A percentile compares a stretch with the other conserved stretches of the same genome.
These are phyloP conservation scores for Pisolithus orientalis DNA, from an alignment of 768 basidiomycete genomes.

Conservation along the genomic window DNA sequence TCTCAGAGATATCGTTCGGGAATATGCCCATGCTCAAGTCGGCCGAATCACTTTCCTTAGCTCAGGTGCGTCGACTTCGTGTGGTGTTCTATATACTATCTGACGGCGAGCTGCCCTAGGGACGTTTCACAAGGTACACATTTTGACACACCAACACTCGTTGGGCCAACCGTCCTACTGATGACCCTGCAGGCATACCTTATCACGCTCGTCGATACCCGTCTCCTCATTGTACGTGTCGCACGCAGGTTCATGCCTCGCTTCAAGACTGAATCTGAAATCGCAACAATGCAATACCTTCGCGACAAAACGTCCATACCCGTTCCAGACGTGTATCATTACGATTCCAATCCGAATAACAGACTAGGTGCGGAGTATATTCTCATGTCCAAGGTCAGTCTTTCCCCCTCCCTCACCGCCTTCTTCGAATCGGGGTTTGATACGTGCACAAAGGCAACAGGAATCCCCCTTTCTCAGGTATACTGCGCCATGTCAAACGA, in stretches of 20 bases:
- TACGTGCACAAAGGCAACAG: conserved; percentile 49
- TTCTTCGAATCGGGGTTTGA: not conserved
- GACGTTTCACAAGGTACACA: conserved; percentile 75
- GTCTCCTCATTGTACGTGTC: conserved; percentile 69
- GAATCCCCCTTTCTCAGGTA: conserved; percentile 63
- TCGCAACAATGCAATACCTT: conserved; percentile 79
- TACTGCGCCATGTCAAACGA: conserved; percentile 67
- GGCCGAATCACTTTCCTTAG: conserved; percentile 68
- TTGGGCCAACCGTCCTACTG: conserved; percentile 6
- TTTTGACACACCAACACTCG: not conserved
- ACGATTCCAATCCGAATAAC: conserved; percentile 81
- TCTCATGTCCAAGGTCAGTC: conserved; percentile 73
- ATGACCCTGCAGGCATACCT: conserved; percentile 57
- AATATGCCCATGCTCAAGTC: conserved; percentile 61
- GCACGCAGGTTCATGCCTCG: conserved; percentile 83
- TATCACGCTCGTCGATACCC: conserved; percentile 54
- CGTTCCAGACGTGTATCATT: conserved; percentile 68
- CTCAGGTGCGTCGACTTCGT: conserved; percentile 45
- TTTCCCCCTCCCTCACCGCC: conserved; percentile 1
- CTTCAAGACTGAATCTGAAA: conserved; percentile 82
- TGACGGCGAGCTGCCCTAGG: conserved; percentile 33
- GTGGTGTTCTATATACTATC: conserved; percentile 7
- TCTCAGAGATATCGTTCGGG: conserved; percentile 70
- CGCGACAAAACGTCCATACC: conserved; percentile 65
- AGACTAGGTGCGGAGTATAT: conserved; percentile 82